phyloP scores from a whole-genome alignment of 179 eudicot species.

The Silene noctiflora region DNA sequence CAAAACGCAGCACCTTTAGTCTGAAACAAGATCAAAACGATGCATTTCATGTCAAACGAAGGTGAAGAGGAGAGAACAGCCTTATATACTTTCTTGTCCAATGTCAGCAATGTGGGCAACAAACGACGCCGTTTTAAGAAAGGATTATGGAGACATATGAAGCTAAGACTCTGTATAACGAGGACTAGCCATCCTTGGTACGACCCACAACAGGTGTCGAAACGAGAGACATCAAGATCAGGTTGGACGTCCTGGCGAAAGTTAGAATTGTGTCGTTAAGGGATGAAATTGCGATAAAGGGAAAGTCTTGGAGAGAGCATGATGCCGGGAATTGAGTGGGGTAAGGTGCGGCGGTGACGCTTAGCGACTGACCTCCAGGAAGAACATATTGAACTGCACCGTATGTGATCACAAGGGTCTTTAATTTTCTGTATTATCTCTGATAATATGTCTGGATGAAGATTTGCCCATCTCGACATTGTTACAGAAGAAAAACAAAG shows the following conservation, averaged over 20 bases:
- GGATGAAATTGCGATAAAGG: conserved; percentile 7
- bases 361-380: conserved; percentile 17
- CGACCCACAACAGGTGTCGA: conserved; percentile 22
- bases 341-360: conserved; percentile 7
- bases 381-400: conserved; percentile 13
- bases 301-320: not conserved
- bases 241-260: not conserved
- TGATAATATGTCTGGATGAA: conserved; percentile 17
- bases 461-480: conserved; percentile 18
- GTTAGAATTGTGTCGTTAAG: not conserved
- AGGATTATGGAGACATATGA: conserved; percentile 19
- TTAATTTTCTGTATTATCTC: conserved; percentile 7
- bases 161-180: not conserved
- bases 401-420: conserved; percentile 19
- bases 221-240: not conserved
- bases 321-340: conserved; percentile 21
- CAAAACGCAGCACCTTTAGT: conserved; percentile 22
- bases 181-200: conserved; percentile 27
- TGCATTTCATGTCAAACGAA: conserved; percentile 2
- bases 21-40: conserved; percentile 19
- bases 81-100: conserved; percentile 1
- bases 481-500: not conserved
- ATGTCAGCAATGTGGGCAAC: conserved; percentile 19
- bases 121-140: conserved; percentile 10
- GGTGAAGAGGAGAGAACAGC: conserved; percentile 23